These are phyloP conservation scores for Talaromyces stipitatus DNA, from an alignment of 495 filamentous ascomycete species.

Conservation along the genomic window DNA sequence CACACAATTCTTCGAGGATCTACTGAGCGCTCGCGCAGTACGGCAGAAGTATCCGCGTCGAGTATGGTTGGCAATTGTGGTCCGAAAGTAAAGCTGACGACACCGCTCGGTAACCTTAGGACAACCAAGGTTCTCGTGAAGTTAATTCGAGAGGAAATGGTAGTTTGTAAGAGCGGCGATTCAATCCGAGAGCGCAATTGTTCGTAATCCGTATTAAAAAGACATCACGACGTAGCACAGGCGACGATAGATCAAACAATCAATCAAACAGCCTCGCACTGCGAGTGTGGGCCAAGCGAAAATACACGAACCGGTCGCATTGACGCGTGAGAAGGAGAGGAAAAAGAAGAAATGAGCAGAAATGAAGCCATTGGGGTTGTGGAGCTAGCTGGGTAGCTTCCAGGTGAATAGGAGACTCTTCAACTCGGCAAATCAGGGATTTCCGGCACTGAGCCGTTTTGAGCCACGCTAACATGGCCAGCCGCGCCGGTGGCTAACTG, in stretches of 20 bases:
- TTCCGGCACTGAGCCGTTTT: neutral
- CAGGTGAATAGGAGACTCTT: neutral
- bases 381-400: neutral
- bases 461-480: neutral
- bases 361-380: neutral
- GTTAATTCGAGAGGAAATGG: neutral
- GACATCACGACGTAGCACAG: neutral
- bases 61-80: neutral
- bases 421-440: constrained; percentile 2
- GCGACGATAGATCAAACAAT: neutral
- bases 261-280: neutral
- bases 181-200: neutral
- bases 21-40: neutral
- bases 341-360: constrained; percentile 1
- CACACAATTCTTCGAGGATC: neutral
- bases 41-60: neutral
- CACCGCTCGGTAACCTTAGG: neutral
- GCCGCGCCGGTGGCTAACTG: neutral
- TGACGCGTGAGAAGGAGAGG: constrained; percentile 13
- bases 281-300: neutral
- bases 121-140: neutral
- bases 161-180: neutral
- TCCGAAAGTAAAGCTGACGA: constrained; percentile 1
- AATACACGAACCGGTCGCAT: constrained; percentile 1
- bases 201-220: neutral